These are phyloP conservation scores for Backusella liffmaniae DNA, from an alignment of 192 early-diverging fungal species.

Conservation along the genomic window DNA sequence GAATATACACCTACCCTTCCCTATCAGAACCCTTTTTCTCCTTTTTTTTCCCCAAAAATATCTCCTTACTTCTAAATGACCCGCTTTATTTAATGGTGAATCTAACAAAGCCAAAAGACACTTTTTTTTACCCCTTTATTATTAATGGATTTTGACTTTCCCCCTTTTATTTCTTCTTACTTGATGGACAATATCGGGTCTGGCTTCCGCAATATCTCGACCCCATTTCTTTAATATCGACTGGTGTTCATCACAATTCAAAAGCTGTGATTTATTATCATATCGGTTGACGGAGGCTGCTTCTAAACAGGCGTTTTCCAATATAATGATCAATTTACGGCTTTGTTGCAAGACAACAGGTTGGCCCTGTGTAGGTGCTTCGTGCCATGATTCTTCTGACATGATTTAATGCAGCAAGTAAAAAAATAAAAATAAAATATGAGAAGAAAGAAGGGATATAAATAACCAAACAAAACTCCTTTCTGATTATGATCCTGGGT, in stretches of 20 bases:
- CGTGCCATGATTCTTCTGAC: constrained; percentile 15
- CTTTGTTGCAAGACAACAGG: background rate
- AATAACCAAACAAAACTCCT: background rate
- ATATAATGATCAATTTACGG: constrained; percentile 85
- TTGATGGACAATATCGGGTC: constrained; percentile 98
- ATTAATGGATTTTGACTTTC: too few relatives aligned
- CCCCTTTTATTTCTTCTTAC: constrained; percentile 32
- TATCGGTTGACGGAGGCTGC: constrained; percentile 79
- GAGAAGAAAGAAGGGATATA: background rate
- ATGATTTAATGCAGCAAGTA: background rate
- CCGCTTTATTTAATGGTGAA: constrained; percentile 97
- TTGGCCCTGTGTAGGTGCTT: constrained; percentile 11
- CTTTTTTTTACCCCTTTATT: constrained; percentile 26
- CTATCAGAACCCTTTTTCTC: background rate
- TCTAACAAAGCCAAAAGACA: constrained; percentile 95
- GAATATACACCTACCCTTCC: constrained; percentile 77
- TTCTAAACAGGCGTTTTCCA: constrained; percentile 87
- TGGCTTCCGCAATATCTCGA: constrained; percentile 71
- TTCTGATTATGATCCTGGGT: too few relatives aligned
- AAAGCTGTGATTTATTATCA: constrained; percentile 77
- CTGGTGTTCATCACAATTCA: constrained; percentile 98
- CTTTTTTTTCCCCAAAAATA: background rate
- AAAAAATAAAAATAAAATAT: too few relatives aligned
- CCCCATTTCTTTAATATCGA: constrained; percentile 80
- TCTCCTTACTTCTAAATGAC: constrained; percentile 68